phyloP scores from a whole-genome alignment of 495 filamentous ascomycete genomes.

The Parachaetomium inaequale region DNA sequence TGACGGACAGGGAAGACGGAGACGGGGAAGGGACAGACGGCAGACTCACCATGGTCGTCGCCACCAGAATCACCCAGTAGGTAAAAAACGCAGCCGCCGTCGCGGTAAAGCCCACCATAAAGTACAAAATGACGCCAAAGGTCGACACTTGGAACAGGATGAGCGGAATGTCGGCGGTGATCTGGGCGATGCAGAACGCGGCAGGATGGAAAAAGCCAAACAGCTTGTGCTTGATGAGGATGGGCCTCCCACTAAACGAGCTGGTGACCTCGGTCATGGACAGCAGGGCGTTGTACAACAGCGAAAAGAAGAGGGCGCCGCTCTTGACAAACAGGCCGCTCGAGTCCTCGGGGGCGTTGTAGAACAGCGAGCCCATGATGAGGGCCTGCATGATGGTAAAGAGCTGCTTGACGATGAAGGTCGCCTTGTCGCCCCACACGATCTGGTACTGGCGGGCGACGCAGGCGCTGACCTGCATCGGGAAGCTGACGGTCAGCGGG shows the following conservation, averaged over 20 bases:
- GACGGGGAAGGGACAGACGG: too few relatives aligned
- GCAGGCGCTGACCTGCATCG: constrained; percentile 54
- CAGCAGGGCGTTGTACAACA: constrained; percentile 76
- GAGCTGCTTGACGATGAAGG: constrained; percentile 55
- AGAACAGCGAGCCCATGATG: constrained; percentile 74
- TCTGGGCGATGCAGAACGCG: constrained; percentile 72
- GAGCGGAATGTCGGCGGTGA: constrained; percentile 72
- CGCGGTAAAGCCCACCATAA: constrained; percentile 62
- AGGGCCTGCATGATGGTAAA: constrained; percentile 61
- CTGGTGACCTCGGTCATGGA: constrained; percentile 73
- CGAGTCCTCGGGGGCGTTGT: constrained; percentile 59
- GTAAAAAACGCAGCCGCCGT: constrained; percentile 81
- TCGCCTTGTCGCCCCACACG: constrained; percentile 57
- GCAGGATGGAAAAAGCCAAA: constrained; percentile 79
- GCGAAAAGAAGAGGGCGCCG: constrained; percentile 62
- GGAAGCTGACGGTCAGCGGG: constrained; percentile 54
- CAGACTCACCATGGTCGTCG: constrained; percentile 58
- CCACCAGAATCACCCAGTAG: constrained; percentile 55
- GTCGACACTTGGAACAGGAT: constrained; percentile 65
- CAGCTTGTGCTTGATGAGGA: constrained; percentile 76
- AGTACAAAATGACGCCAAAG: constrained; percentile 75
- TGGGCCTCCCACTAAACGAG: constrained; percentile 66
- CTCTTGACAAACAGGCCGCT: constrained; percentile 53
- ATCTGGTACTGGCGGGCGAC: constrained; percentile 55
- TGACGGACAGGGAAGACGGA: too few relatives aligned